Conservation (phyloP, 768 basidiomycete genomes). For the Trichaptum fuscoviolaceum region DNA sequence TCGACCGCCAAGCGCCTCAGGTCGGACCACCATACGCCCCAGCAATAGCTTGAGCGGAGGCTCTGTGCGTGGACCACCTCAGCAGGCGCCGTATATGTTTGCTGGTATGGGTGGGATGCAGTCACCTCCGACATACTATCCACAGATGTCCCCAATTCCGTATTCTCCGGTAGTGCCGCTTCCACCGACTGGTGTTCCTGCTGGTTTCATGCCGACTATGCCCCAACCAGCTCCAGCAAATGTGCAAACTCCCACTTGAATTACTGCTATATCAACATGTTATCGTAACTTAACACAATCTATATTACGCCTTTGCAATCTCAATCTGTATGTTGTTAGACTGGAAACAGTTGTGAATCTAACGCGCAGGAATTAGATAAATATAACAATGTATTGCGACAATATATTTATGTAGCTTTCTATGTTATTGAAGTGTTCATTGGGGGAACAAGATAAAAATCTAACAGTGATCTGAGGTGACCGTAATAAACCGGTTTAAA, state of each 20-base stretch:
- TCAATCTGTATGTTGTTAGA: background rate
- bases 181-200: background rate
- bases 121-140: background rate
- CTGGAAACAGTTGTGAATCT: no score
- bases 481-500: no score
- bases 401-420: no score
- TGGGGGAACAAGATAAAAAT: no score
- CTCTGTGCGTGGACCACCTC: background rate
- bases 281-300: background rate
- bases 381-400: no score
- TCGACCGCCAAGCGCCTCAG: background rate
- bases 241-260: background rate
- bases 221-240: background rate
- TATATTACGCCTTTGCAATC: background rate
- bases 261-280: background rate
- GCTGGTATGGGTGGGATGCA: background rate
- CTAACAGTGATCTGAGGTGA: no score
- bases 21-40: background rate
- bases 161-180: background rate
- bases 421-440: no score
- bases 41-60: background rate
- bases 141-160: background rate
- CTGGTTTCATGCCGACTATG: background rate
- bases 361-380: no score
- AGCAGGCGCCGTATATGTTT: background rate